A percentile compares a stretch with the other conserved stretches of the same genome.
Evolutionary conservation across 139 green algal species (phyloP).

Genomic region (Chlorella sp.): DNA sequence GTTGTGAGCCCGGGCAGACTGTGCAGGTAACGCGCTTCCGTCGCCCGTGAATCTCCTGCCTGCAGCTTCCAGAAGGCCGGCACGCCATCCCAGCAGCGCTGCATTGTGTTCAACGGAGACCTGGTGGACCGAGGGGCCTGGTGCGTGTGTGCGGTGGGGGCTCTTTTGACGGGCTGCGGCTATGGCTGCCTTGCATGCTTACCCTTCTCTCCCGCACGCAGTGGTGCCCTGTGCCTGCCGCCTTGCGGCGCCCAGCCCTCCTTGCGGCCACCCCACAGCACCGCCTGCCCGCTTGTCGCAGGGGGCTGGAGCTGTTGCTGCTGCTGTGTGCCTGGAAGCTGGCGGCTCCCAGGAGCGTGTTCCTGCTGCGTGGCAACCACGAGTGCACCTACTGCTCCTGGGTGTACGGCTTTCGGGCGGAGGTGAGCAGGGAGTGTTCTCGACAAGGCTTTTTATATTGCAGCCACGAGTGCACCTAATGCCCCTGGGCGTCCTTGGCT

Average conservation of each 20-base stretch:
- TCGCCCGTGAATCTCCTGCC: no score
- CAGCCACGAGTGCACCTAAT: not conserved
- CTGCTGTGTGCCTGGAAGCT: conserved; percentile 75
- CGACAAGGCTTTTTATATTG: not conserved
- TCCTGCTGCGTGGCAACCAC: conserved; percentile 84
- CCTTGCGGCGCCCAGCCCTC: no score
- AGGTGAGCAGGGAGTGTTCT: not conserved
- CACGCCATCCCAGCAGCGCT: not conserved
- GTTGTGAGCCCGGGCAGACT: no score
- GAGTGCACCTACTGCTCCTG: conserved; percentile 77
- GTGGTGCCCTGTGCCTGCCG: no score
- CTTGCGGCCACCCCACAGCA: no score
- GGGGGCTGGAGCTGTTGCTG: conserved; percentile 86
- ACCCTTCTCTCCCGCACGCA: no score
- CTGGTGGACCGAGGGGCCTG: conserved; percentile 92
- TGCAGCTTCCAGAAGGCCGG: not conserved
- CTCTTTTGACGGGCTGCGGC: no score
- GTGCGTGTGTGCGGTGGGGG: no score
- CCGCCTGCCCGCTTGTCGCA: no score
- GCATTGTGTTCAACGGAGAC: conserved; percentile 6
- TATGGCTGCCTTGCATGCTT: no score
- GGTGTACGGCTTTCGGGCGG: not conserved
- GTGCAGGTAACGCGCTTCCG: no score
- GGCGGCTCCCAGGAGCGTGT: conserved; percentile 46
- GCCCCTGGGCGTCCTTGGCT: conserved; percentile 1